Evolutionary conservation across 2,329 filamentous ascomycete genomes (phyloP), one percentile per base, ranked within the genome.

Genomic region (Neoarthrinium moseri): DNA sequence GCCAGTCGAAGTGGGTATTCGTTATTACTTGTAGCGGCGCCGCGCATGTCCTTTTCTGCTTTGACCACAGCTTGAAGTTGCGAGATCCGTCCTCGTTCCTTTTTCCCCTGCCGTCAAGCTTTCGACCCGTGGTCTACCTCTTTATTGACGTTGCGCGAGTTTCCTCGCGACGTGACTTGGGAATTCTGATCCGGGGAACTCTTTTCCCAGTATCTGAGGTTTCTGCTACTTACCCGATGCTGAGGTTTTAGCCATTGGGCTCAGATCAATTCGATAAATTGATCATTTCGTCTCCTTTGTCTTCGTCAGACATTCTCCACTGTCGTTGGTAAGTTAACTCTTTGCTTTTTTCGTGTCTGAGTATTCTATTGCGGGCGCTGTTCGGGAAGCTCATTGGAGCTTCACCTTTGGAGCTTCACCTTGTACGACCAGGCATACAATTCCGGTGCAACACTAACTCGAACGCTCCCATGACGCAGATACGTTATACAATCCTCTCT

Each of bases 1-100:
- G n/a, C 8, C 6, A 13, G 22, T 27, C 37, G 13, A 40, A 40
- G 37, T 40, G 37, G 37, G 37, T 40, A 40, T n/a, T n/a, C n/a
- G n/a, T 26, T 40, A 40, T 27, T 23, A 40, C 37, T 26, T 40
- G 21, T 40, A 40, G 37, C 22, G 37, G 21, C 22, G 37, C 21
- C 11, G 8, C 11, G 20, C 17, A 35, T 18, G 17, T 34, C 11
- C 37, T 24, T 23, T 38, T 27, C 37, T 40, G 23, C 37, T 40
- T 40, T 29, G 37, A 40, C 37, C 37, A 40, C 23, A n/a, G 37
- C 37, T 27, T 40, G 37, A 27, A 21, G 15, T 37, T n/a, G 35
- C 35, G 35, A 11, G n/a, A 37, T 20, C 35, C 20, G 17, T 22
- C 35, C 10, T 37, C 18, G 8, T 17, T 11, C 8, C n/a, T 20